phyloP scores from a whole-genome alignment of 345 rosid species.

The Stellera chamaejasme region DNA sequence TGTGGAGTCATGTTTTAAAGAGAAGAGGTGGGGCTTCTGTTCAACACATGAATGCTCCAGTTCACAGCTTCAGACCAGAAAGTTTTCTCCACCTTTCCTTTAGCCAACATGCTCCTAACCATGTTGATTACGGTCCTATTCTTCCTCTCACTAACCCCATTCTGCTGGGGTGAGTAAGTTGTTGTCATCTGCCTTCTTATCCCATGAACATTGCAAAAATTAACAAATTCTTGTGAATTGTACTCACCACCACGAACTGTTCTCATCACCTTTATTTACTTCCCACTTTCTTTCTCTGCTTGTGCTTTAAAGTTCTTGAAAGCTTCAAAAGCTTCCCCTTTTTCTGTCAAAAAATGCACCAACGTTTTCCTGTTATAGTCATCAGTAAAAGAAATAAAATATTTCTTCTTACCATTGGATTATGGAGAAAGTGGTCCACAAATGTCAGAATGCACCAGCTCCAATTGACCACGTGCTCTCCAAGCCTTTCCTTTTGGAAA shows the following conservation, averaged over 20 bases:
- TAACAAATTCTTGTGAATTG: background rate
- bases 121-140: background rate
- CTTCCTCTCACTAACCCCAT: background rate
- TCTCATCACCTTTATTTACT: background rate
- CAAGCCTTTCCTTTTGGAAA: background rate
- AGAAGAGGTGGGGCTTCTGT: background rate
- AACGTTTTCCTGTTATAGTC: background rate
- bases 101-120: background rate
- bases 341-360: conserved; percentile 1
- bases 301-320: background rate
- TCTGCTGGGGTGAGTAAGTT: background rate
- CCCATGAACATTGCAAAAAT: background rate
- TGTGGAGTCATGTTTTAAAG: background rate
- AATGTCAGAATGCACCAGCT: background rate
- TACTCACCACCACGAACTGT: background rate
- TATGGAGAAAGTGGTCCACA: background rate
- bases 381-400: conserved; percentile 2
- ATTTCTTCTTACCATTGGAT: background rate
- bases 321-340: background rate
- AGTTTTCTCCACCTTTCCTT: background rate
- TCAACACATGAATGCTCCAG: background rate
- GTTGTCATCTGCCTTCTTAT: background rate
- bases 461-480: background rate
- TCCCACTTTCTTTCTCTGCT: background rate
- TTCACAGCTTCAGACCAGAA: background rate